Percentiles rank a stretch among this genome's conserved stretches.
Conservation (phyloP, 768 basidiomycete genomes). For the Boletus rufocinnamomeus region DNA sequence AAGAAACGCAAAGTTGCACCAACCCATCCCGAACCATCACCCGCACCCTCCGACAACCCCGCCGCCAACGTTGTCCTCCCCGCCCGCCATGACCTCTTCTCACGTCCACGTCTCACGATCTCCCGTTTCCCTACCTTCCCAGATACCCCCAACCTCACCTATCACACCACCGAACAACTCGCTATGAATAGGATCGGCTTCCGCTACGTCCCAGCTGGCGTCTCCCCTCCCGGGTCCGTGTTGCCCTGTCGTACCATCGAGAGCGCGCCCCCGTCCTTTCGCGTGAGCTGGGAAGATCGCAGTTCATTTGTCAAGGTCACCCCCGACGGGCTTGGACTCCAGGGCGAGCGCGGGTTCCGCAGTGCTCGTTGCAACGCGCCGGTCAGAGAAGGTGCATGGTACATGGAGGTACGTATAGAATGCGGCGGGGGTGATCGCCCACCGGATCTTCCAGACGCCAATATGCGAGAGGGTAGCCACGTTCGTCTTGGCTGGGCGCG, state of each 20-base stretch:
- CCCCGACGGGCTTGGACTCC: conserved; percentile 71
- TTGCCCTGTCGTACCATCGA: conserved; percentile 80
- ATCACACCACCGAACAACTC: conserved; percentile 67
- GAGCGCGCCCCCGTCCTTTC: conserved; percentile 64
- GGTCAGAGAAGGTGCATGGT: conserved; percentile 89
- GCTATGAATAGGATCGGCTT: conserved; percentile 77
- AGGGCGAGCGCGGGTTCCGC: conserved; percentile 87
- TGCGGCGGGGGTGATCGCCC: conserved; percentile 67
- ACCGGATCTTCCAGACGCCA: conserved; percentile 42
- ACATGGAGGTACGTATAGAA: conserved; percentile 85
- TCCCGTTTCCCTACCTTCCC: conserved; percentile 74
- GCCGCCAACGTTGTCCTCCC: conserved; percentile 55
- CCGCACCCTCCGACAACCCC: conserved; percentile 56
- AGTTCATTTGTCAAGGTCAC: conserved; percentile 78
- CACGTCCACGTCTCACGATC: conserved; percentile 68
- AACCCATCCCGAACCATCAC: conserved; percentile 46
- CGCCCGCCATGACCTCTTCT: conserved; percentile 67
- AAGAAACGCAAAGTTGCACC: conserved; percentile 58
- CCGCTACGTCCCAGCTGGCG: conserved; percentile 79
- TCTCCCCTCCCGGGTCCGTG: conserved; percentile 56
- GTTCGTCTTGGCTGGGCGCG: conserved; percentile 91
- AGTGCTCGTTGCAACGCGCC: conserved; percentile 90
- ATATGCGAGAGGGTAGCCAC: conserved; percentile 68
- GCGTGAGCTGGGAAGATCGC: conserved; percentile 91
- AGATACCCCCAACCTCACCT: conserved; percentile 53